Evolutionary conservation across 305 asterid genomes (phyloP).

Genomic region (Withania somnifera): DNA sequence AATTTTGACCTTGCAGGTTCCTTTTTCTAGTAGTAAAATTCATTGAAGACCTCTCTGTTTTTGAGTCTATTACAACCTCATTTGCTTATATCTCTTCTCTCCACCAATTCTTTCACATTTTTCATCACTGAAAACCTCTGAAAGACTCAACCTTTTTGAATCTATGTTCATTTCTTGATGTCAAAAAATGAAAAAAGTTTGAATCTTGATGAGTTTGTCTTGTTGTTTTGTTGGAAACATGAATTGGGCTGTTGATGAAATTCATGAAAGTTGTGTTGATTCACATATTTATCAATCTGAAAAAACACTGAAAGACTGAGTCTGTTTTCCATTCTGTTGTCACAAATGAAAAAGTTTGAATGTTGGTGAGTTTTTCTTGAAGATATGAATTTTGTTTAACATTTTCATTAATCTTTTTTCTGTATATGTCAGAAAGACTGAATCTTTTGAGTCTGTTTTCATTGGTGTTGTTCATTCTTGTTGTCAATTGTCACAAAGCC

Average conservation of each 20-base stretch:
- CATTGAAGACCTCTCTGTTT: not conserved
- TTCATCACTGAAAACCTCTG: not conserved
- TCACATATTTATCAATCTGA: no score
- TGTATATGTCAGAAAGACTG: not conserved
- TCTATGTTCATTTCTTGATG: not conserved
- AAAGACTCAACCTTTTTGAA: not conserved
- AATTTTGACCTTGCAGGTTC: conserved; percentile 39
- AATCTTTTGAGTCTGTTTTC: not conserved
- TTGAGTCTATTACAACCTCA: conserved; percentile 14
- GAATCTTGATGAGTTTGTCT: not conserved
- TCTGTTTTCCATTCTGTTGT: no score
- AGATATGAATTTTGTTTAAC: not conserved
- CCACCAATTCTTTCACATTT: not conserved
- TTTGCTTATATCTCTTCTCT: conserved; percentile 2
- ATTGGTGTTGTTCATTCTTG: not conserved
- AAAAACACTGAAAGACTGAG: no score
- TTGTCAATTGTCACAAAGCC: not conserved
- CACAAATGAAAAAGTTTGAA: not conserved
- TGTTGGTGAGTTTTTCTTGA: not conserved
- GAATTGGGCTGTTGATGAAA: not conserved
- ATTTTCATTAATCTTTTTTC: not conserved
- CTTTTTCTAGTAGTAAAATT: conserved; percentile 24
- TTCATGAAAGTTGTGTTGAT: not conserved
- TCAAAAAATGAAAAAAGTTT: not conserved
- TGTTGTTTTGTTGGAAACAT: not conserved